Evolutionary conservation across 108 stramenopile genomes (phyloP).

Genomic region (Pelagomonas calceolata): DNA sequence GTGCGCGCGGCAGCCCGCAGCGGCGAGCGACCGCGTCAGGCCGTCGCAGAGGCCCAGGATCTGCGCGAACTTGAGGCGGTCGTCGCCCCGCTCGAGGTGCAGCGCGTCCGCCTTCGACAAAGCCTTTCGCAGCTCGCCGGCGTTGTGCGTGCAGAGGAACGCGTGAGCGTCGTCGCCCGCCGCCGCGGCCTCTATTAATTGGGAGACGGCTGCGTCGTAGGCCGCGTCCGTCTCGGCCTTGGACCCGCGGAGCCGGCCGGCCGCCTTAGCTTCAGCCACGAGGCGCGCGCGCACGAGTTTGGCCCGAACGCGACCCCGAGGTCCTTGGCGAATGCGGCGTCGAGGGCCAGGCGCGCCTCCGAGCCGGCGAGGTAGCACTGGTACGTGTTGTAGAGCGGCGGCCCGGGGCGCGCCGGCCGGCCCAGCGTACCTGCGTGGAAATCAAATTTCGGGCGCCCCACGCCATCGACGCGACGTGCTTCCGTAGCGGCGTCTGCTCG

Average conservation of each 20-base stretch:
- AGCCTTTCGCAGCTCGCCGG: background rate
- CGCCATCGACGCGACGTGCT: too few relatives aligned
- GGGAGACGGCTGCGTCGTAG: background rate
- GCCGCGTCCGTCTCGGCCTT: background rate
- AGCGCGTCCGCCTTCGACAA: background rate
- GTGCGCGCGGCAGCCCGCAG: background rate
- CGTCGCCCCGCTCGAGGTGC: background rate
- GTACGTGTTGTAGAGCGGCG: background rate
- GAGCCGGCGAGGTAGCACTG: background rate
- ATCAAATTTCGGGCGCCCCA: too few relatives aligned
- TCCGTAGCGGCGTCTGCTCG: too few relatives aligned
- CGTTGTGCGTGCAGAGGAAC: background rate
- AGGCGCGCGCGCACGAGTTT: background rate
- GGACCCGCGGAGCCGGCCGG: background rate
- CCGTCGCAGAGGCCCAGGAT: background rate
- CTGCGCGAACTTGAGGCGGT: background rate
- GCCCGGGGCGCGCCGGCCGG: constrained; percentile 2
- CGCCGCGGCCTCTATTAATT: too few relatives aligned
- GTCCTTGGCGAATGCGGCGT: background rate
- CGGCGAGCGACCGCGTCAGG: background rate
- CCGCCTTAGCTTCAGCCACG: background rate
- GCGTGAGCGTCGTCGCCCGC: too few relatives aligned
- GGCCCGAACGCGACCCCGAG: background rate
- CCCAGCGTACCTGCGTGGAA: too few relatives aligned
- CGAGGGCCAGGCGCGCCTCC: background rate